Evolutionary conservation across 2,329 filamentous ascomycete genomes (phyloP).

Genomic region (Fusarium sterilihyphosum): DNA sequence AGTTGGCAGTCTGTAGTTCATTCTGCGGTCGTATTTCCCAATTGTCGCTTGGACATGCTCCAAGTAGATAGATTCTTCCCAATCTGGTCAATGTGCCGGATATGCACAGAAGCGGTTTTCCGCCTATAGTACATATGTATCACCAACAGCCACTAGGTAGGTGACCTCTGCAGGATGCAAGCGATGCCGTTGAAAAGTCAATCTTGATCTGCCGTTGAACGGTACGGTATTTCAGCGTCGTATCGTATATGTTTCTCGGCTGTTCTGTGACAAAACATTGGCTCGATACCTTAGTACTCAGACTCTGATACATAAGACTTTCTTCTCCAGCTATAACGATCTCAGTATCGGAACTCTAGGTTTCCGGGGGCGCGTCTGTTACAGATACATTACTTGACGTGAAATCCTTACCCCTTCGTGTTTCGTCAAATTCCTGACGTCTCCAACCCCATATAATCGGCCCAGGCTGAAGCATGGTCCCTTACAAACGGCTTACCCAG

Average conservation of each 20-base stretch:
- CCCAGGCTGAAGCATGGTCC: constrained; percentile 20
- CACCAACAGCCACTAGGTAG: constrained; percentile 1
- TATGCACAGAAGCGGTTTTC: constrained; percentile 5
- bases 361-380: constrained; percentile 28
- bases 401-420: constrained; percentile 10
- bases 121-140: neutral
- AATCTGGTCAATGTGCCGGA: constrained; percentile 12
- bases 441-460: constrained; percentile 27
- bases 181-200: neutral
- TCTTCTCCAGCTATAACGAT: constrained; percentile 5
- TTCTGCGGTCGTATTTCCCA: neutral
- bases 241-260: constrained; percentile 1
- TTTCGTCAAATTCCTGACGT: constrained; percentile 32
- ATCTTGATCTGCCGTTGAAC: neutral
- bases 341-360: constrained; percentile 24
- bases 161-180: neutral
- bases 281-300: neutral
- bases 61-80: neutral
- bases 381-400: constrained; percentile 31
- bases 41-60: constrained; percentile 9
- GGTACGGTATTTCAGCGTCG: neutral
- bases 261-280: constrained; percentile 4
- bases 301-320: neutral
- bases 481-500: constrained; percentile 9
- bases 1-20: neutral